Evolutionary conservation across 1,139 yeast species (phyloP).

Genomic region (Ashbya aceris): DNA sequence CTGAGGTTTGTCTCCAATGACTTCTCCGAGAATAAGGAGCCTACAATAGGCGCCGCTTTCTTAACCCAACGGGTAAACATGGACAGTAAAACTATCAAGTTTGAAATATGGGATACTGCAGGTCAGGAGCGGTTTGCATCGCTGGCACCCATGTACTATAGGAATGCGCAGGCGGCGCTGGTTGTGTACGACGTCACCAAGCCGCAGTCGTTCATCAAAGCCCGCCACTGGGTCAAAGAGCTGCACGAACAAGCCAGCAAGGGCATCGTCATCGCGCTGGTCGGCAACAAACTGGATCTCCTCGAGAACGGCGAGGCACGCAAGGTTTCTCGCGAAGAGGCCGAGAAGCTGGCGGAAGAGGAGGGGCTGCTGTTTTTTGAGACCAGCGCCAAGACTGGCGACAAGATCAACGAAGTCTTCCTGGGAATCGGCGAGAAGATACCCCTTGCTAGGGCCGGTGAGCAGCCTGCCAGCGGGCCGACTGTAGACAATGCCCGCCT

Average conservation of each 20-base stretch:
- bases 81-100: conserved; percentile 83
- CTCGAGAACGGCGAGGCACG: conserved; percentile 43
- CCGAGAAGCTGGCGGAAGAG: conserved; percentile 68
- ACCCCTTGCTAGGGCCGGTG: conserved; percentile 19
- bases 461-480: conserved; percentile 12
- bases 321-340: conserved; percentile 84
- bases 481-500: conserved; percentile 22
- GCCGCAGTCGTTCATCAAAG: conserved; percentile 94
- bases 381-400: conserved; percentile 90
- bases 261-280: conserved; percentile 84
- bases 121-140: conserved; percentile 97
- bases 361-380: conserved; percentile 87
- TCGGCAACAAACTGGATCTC: conserved; percentile 85
- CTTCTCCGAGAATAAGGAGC: conserved; percentile 93
- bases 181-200: conserved; percentile 94
- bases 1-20: conserved; percentile 90
- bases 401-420: conserved; percentile 86
- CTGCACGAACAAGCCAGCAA: conserved; percentile 90
- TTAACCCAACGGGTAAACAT: conserved; percentile 89
- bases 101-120: conserved; percentile 98
- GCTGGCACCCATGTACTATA: conserved; percentile 93
- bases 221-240: conserved; percentile 98
- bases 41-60: conserved; percentile 97
- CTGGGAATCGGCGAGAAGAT: conserved; percentile 73
- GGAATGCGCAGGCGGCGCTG: conserved; percentile 97